Conservation (phyloP, 2,329 filamentous ascomycete species). For the Penicillium italicum region DNA sequence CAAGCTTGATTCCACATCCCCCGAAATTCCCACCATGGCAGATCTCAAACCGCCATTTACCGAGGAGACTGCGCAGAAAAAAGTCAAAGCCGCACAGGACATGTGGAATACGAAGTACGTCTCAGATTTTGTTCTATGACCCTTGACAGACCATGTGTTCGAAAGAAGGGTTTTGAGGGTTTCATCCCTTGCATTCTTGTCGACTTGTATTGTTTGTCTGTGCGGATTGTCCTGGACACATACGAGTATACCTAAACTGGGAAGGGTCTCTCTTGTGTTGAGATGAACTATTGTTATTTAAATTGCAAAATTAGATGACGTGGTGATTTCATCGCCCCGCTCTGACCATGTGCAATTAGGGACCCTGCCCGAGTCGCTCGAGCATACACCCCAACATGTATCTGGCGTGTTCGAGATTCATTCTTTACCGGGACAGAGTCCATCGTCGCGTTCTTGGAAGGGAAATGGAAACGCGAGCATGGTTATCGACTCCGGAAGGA, state of each 20-base stretch:
- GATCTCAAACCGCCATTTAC: constrained; percentile 66
- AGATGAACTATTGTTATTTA: not conserved
- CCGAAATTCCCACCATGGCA: constrained; percentile 31
- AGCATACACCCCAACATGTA: constrained; percentile 70
- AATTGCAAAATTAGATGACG: constrained; percentile 10
- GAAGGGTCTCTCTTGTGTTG: not conserved
- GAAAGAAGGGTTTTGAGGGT: constrained; percentile 9
- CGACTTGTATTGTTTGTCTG: constrained; percentile 13
- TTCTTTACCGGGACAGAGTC: constrained; percentile 67
- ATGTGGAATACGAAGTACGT: constrained; percentile 73
- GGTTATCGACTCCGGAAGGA: constrained; percentile 77
- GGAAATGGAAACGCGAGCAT: constrained; percentile 71
- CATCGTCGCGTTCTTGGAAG: constrained; percentile 64
- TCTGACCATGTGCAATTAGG: constrained; percentile 40
- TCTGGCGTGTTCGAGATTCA: constrained; percentile 73
- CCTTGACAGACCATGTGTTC: constrained; percentile 15
- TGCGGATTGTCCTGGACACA: constrained; percentile 12
- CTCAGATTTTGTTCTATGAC: not conserved
- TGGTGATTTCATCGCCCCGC: not conserved
- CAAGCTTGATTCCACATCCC: not conserved
- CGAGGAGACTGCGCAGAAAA: constrained; percentile 64
- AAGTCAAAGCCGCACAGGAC: constrained; percentile 81
- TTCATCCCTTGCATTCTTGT: constrained; percentile 19
- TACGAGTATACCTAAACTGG: not conserved
- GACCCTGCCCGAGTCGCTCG: constrained; percentile 63